phyloP scores from a whole-genome alignment of 345 rosid genomes.

The Eucalyptus polyanthemos region DNA sequence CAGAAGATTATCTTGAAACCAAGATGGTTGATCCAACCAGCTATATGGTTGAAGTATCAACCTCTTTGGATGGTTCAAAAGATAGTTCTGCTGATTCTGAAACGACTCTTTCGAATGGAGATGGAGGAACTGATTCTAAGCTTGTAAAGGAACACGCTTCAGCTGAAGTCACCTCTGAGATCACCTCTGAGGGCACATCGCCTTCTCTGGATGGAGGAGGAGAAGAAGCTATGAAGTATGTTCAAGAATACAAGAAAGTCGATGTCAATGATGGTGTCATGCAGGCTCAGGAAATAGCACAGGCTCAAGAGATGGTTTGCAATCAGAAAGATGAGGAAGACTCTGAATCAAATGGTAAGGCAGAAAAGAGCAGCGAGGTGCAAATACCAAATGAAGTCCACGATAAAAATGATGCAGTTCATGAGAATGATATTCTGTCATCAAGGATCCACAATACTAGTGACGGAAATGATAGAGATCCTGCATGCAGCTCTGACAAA shows the following conservation, averaged over 20 bases:
- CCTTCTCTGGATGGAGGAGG: background rate
- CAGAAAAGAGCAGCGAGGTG: background rate
- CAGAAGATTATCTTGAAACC: constrained; percentile 57
- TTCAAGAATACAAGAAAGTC: background rate
- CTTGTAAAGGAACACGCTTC: background rate
- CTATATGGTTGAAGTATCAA: constrained; percentile 23
- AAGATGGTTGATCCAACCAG: constrained; percentile 64
- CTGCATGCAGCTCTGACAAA: background rate
- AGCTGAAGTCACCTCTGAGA: background rate
- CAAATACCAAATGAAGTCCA: background rate
- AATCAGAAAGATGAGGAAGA: background rate
- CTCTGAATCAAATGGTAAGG: background rate
- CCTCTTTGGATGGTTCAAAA: constrained; percentile 28
- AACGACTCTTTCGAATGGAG: constrained; percentile 24
- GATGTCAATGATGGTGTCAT: background rate
- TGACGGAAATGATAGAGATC: background rate
- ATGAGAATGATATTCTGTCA: background rate
- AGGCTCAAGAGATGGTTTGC: background rate
- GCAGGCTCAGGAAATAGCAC: background rate
- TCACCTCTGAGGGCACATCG: background rate
- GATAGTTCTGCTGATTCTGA: constrained; percentile 42
- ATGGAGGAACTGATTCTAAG: constrained; percentile 18
- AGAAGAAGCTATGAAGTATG: background rate
- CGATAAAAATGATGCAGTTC: background rate
- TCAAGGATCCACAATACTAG: background rate